Percentiles rank a stretch among this genome's conserved stretches.
Evolutionary conservation across 768 basidiomycete genomes (phyloP).

Genomic region (Pleurotus platypus): DNA sequence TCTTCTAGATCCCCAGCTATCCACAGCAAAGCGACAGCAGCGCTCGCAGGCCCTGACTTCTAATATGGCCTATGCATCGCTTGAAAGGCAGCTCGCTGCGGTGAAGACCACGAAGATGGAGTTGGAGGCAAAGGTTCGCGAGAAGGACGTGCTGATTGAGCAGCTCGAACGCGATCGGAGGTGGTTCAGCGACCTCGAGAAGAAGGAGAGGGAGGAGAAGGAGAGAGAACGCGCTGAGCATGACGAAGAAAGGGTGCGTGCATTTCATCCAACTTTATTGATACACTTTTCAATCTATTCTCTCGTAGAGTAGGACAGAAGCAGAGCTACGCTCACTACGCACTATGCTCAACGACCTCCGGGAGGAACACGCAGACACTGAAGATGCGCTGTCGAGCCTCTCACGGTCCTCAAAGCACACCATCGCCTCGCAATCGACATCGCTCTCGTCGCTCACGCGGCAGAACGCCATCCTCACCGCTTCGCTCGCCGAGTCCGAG

Average conservation of each 20-base stretch:
- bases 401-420: conserved; percentile 44
- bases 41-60: conserved; percentile 62
- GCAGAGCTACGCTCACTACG: conserved; percentile 51
- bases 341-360: conserved; percentile 41
- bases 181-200: conserved; percentile 15
- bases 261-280: background rate
- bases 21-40: conserved; percentile 65
- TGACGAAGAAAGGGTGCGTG: conserved; percentile 59
- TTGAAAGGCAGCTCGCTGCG: conserved; percentile 66
- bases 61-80: conserved; percentile 53
- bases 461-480: conserved; percentile 42
- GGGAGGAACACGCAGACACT: conserved; percentile 59
- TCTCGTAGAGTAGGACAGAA: conserved; percentile 42
- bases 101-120: conserved; percentile 61
- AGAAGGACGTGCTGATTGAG: conserved; percentile 61
- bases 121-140: conserved; percentile 63
- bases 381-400: conserved; percentile 51
- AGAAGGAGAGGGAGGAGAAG: conserved; percentile 65
- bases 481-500: conserved; percentile 41
- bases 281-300: background rate
- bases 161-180: conserved; percentile 57
- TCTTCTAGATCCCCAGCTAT: conserved; percentile 57
- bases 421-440: conserved; percentile 45
- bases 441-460: conserved; percentile 46
- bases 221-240: conserved; percentile 48